A percentile compares a stretch with the other conserved stretches of the same genome.
Conservation (phyloP, 1,284 basidiomycete genomes). For the Xanthoconium separans region DNA sequence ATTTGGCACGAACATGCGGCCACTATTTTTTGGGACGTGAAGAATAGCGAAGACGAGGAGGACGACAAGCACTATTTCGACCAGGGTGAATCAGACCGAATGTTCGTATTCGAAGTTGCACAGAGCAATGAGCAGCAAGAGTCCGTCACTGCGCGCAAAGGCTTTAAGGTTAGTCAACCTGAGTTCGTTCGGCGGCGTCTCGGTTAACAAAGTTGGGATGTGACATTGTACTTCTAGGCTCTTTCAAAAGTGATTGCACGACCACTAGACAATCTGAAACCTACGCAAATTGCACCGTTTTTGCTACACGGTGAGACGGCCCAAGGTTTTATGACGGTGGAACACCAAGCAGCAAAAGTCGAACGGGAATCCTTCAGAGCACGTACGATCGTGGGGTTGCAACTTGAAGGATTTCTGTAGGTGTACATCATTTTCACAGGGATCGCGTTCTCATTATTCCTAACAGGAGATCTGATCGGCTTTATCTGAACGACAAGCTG, state of each 20-base stretch:
- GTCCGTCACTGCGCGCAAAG: slow-evolving; percentile 39
- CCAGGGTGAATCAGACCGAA: slow-evolving; percentile 42
- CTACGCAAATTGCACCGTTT: slow-evolving; percentile 17
- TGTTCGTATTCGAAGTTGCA: slow-evolving; percentile 55
- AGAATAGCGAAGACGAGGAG: slow-evolving; percentile 31
- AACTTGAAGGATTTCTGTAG: slow-evolving; percentile 22
- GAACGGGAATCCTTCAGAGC: not conserved
- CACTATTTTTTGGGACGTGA: slow-evolving; percentile 44
- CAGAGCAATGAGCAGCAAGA: slow-evolving; percentile 61
- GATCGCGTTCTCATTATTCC: not conserved
- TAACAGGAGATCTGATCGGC: slow-evolving; percentile 18
- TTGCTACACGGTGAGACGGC: slow-evolving; percentile 36
- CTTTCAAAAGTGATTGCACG: slow-evolving; percentile 13
- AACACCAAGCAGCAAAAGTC: slow-evolving; percentile 17
- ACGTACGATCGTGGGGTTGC: slow-evolving; percentile 1
- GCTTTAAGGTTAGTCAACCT: slow-evolving; percentile 39
- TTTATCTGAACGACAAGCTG: slow-evolving; percentile 30
- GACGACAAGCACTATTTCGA: slow-evolving; percentile 25
- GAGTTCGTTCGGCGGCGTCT: no score
- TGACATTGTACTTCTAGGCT: slow-evolving; percentile 12
- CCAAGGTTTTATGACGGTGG: no score
- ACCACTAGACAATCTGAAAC: slow-evolving; percentile 12
- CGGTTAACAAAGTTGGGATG: no score
- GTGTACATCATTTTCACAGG: not conserved
- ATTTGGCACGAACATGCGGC: slow-evolving; percentile 45